A percentile compares a stretch with the other conserved stretches of the same genome.
These are phyloP conservation scores for Citrus medica DNA, from an alignment of 345 rosid species.

Conservation along the genomic window DNA sequence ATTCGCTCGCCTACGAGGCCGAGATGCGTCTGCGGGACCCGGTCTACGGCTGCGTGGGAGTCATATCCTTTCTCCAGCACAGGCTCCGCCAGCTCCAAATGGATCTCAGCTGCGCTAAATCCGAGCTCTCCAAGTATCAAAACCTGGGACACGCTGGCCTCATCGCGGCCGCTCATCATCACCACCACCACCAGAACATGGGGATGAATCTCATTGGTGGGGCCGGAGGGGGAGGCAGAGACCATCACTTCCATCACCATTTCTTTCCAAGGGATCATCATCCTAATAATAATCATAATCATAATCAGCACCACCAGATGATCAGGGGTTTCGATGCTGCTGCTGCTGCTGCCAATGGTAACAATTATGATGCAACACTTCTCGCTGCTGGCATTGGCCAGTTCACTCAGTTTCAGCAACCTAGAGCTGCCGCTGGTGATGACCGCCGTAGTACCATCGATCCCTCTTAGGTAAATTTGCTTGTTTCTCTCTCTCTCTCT, in stretches of 20 bases:
- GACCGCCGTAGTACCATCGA: conserved; percentile 79
- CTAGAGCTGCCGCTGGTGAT: conserved; percentile 70
- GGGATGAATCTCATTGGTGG: conserved; percentile 62
- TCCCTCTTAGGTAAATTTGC: conserved; percentile 51
- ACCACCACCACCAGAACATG: conserved; percentile 49
- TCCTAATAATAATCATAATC: conserved; percentile 13
- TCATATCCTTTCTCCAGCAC: conserved; percentile 43
- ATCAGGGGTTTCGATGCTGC: conserved; percentile 51
- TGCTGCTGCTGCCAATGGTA: conserved; percentile 2
- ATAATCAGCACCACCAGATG: conserved; percentile 46
- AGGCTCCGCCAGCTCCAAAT: conserved; percentile 40
- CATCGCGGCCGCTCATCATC: conserved; percentile 39
- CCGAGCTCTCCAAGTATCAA: conserved; percentile 61
- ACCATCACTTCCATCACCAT: conserved; percentile 63
- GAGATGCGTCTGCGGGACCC: conserved; percentile 45
- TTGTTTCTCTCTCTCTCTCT: neutral
- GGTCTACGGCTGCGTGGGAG: conserved; percentile 47
- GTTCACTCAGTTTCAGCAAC: conserved; percentile 80
- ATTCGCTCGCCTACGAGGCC: conserved; percentile 42
- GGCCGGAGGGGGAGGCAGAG: conserved; percentile 26
- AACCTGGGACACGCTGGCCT: conserved; percentile 57
- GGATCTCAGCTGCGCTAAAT: conserved; percentile 51
- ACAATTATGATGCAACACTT: conserved; percentile 56
- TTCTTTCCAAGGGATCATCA: conserved; percentile 64
- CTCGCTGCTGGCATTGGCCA: conserved; percentile 62